Conservation (phyloP, 2,329 filamentous ascomycete genomes). For the Botrytis cinerea region DNA sequence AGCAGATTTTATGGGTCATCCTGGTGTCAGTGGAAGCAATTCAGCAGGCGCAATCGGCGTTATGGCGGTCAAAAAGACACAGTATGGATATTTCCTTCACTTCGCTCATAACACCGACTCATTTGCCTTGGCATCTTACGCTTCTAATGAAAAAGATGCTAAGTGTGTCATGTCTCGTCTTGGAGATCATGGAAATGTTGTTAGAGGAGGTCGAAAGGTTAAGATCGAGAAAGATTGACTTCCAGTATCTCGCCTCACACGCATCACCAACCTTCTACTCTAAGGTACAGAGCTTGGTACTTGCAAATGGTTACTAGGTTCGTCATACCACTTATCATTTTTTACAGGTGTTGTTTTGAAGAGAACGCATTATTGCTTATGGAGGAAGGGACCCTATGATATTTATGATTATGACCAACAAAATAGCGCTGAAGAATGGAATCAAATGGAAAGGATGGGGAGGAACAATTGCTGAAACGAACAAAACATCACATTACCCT, state of each 20-base stretch:
- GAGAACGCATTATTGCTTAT: constrained; percentile 8
- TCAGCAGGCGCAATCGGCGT: constrained; percentile 89
- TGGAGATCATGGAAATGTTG: constrained; percentile 37
- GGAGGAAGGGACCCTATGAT: constrained; percentile 1
- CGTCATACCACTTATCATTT: neutral
- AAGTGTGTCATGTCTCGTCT: constrained; percentile 83
- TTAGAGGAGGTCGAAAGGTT: constrained; percentile 41
- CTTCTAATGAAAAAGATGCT: constrained; percentile 72
- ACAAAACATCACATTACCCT: neutral
- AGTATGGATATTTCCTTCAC: constrained; percentile 76
- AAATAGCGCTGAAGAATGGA: neutral
- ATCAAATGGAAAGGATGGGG: neutral
- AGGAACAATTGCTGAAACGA: constrained; percentile 2
- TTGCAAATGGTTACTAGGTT: neutral
- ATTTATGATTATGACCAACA: constrained; percentile 15
- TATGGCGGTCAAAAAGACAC: constrained; percentile 83
- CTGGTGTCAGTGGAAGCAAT: constrained; percentile 76
- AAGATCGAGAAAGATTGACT: constrained; percentile 32
- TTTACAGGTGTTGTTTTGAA: neutral
- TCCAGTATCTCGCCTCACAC: neutral
- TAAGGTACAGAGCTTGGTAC: neutral
- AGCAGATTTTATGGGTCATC: constrained; percentile 91
- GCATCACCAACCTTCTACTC: neutral
- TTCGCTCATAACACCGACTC: constrained; percentile 96
- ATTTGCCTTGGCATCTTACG: constrained; percentile 86